Evolutionary conservation across 345 rosid species (phyloP).

Genomic region (Hirschfeldia incana): DNA sequence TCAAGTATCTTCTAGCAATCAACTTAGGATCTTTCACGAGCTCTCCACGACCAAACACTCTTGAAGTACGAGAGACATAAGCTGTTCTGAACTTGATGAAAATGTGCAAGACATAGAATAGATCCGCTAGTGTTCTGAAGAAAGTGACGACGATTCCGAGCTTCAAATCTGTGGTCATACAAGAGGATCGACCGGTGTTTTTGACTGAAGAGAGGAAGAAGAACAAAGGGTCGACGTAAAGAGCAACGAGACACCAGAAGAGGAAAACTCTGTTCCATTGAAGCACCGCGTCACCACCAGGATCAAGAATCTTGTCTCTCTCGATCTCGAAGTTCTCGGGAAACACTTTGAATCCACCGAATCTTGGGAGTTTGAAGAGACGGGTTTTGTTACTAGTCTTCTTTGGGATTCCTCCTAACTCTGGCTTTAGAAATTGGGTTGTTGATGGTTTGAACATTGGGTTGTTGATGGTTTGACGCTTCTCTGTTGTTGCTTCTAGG

Average conservation of each 20-base stretch:
- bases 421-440: slow-evolving; percentile 43
- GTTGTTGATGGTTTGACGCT: slow-evolving; percentile 40
- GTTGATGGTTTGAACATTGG: slow-evolving; percentile 53
- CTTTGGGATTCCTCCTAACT: slow-evolving; percentile 25
- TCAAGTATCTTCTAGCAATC: slow-evolving; percentile 67
- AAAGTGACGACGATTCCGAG: slow-evolving; percentile 70
- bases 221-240: slow-evolving; percentile 82
- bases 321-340: slow-evolving; percentile 53
- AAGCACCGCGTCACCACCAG: slow-evolving; percentile 60
- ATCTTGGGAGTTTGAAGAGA: slow-evolving; percentile 38
- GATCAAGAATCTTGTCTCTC: slow-evolving; percentile 61
- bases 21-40: slow-evolving; percentile 65
- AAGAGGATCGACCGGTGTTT: slow-evolving; percentile 43
- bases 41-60: slow-evolving; percentile 84
- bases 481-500: slow-evolving; percentile 40
- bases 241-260: slow-evolving; percentile 72
- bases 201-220: slow-evolving; percentile 68
- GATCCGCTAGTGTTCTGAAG: slow-evolving; percentile 71
- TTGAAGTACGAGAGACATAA: slow-evolving; percentile 68
- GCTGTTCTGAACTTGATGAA: slow-evolving; percentile 75
- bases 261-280: slow-evolving; percentile 67
- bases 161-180: slow-evolving; percentile 59
- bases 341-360: slow-evolving; percentile 57
- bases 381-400: slow-evolving; percentile 10
- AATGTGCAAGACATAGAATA: slow-evolving; percentile 62